Percentiles rank a stretch among this genome's conserved stretches.
These are phyloP conservation scores for Xylaria venustula DNA, from an alignment of 495 filamentous ascomycete genomes.

Conservation along the genomic window DNA sequence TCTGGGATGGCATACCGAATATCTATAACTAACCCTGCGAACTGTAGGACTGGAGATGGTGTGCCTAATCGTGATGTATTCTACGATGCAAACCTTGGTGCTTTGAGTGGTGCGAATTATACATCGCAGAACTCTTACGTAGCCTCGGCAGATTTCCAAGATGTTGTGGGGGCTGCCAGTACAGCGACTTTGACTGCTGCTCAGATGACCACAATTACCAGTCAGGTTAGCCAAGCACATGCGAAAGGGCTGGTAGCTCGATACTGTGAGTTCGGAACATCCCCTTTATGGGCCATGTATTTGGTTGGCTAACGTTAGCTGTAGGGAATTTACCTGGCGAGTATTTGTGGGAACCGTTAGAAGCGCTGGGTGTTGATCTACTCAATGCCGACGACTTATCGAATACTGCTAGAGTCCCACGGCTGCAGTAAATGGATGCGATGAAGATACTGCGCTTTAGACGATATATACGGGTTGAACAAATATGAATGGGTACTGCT, in stretches of 20 bases:
- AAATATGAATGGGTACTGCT: not conserved
- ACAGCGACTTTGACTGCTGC: constrained; percentile 30
- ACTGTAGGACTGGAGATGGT: constrained; percentile 26
- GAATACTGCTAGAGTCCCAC: constrained; percentile 27
- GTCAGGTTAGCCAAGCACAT: constrained; percentile 62
- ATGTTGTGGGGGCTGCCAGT: constrained; percentile 28
- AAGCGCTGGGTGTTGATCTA: constrained; percentile 61
- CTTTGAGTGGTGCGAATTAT: constrained; percentile 32
- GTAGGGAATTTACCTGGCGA: constrained; percentile 54
- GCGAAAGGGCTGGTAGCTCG: constrained; percentile 63
- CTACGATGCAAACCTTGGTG: constrained; percentile 55
- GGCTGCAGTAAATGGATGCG: constrained; percentile 9
- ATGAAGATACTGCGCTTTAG: not conserved
- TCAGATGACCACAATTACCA: constrained; percentile 56
- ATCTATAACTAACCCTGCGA: not conserved
- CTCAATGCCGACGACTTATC: constrained; percentile 71
- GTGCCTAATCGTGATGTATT: constrained; percentile 56
- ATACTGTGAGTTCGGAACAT: constrained; percentile 59
- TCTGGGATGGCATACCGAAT: too few relatives aligned
- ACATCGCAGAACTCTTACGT: constrained; percentile 45
- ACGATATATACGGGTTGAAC: not conserved
- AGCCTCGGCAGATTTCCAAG: constrained; percentile 47
- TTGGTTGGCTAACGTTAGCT: not conserved
- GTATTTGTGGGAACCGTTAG: constrained; percentile 66
- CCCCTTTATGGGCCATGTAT: constrained; percentile 56